Base-by-base conservation (phyloP, 148 eudicot genomes). In the Fagopyrum tataricum region DNA sequence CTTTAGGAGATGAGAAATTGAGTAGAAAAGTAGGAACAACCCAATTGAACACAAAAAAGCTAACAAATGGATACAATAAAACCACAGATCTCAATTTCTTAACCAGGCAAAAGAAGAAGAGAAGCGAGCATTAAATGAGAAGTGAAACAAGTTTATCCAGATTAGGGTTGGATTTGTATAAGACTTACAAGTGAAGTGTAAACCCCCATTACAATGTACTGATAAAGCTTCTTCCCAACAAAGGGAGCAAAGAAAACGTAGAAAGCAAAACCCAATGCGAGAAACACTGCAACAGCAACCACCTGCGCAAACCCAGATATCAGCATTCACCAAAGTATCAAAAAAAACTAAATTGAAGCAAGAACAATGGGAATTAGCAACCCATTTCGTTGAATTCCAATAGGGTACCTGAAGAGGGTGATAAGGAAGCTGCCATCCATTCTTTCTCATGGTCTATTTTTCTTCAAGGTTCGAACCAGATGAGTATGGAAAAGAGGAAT, bases 401-500 rank as follows among this genome's bases (percentile, higher is more conserved):
- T 24, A 4, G 4, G 17, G 56, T 55, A 90, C 98, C 92, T 93
- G 98, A 71, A 93, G 92, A 71, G 98, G 98, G 79, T 93, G 98
- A 73, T 91, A 89, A 72, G 98, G 98, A 76, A 89, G 97, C 83
- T 91, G 92, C 98, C 98, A 93, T 76, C 98, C 98, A 84, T 93
- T 90, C 80, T 91, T 93, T 83, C 97, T 93, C 98, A 93, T 93
- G 74, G 66, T 24, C 69, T 85, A 31, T 78, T 18, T 53, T 52
- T 59, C 47, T 43, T 61, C 48, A 26, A 15, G 70, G 44, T 40
- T 79, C 55, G 12, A 26, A 12, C 17, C 69, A 40, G 69, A 64
- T 1, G 3, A 26, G 69, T 6, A 12, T 31, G 41, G 70, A 41
- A 66, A 62, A 26, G 68, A 9, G n/a, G 70, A 66, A 66, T 55